phyloP scores from a whole-genome alignment of 2,329 filamentous ascomycete genomes.

The Anthostomella pinea region DNA sequence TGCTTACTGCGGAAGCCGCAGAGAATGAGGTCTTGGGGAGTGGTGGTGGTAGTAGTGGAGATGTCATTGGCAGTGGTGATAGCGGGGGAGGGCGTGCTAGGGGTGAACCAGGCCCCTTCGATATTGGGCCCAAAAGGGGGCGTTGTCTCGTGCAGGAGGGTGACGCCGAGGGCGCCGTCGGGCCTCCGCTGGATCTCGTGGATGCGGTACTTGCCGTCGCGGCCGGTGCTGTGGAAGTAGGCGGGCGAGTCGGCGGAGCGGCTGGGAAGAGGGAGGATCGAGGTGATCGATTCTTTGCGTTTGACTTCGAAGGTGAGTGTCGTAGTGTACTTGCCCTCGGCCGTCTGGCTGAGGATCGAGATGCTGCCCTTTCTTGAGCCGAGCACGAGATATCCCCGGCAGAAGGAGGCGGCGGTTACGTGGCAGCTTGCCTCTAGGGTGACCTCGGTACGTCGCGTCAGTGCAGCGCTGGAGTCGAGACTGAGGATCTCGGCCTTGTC shows the following conservation, averaged over 20 bases:
- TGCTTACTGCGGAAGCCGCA: constrained; percentile 78
- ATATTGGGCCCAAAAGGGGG: constrained; percentile 74
- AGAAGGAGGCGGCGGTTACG: constrained; percentile 44
- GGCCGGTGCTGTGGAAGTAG: constrained; percentile 67
- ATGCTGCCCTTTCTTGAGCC: constrained; percentile 54
- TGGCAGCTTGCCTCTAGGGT: constrained; percentile 48
- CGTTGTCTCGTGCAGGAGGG: constrained; percentile 63
- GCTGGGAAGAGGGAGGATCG: constrained; percentile 50
- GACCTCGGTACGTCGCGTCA: constrained; percentile 31
- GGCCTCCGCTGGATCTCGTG: constrained; percentile 41
- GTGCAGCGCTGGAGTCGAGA: constrained; percentile 32
- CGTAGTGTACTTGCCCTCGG: constrained; percentile 27
- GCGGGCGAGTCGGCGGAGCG: constrained; percentile 18
- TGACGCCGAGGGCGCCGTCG: constrained; percentile 28
- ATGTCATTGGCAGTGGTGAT: too few species aligned
- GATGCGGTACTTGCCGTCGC: constrained; percentile 74
- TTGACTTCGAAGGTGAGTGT: constrained; percentile 38
- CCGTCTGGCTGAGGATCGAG: constrained; percentile 31
- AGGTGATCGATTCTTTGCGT: constrained; percentile 65
- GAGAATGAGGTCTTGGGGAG: constrained; percentile 58
- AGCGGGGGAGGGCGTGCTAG: too few species aligned
- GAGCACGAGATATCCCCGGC: constrained; percentile 44
- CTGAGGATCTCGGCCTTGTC: constrained; percentile 42
- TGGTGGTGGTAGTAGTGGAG: too few species aligned
- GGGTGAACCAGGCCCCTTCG: constrained; percentile 64